These are phyloP conservation scores for Vicia villosa DNA, from an alignment of 306 rosid genomes.

Conservation along the genomic window DNA sequence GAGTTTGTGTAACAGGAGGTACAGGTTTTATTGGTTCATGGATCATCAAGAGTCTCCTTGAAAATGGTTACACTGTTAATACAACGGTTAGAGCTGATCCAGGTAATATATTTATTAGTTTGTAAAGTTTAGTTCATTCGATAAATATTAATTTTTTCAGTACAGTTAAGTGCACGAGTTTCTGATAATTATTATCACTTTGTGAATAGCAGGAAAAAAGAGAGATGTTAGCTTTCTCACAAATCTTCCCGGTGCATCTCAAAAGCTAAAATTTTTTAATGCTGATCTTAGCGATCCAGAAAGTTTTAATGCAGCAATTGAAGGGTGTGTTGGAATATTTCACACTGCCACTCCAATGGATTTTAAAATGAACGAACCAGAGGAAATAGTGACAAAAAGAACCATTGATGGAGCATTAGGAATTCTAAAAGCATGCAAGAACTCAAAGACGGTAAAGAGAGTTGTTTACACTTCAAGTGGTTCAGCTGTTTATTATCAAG, in stretches of 20 bases:
- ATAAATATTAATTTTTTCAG: not conserved
- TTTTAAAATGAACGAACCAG: slow-evolving; percentile 41
- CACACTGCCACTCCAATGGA: slow-evolving; percentile 52
- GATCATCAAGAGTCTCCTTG: too few species aligned
- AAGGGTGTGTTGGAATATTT: slow-evolving; percentile 63
- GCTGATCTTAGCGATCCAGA: slow-evolving; percentile 62
- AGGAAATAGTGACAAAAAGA: slow-evolving; percentile 2
- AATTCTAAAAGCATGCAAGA: slow-evolving; percentile 50
- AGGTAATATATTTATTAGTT: not conserved
- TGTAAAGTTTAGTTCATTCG: too few species aligned
- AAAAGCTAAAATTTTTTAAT: slow-evolving; percentile 45
- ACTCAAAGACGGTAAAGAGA: slow-evolving; percentile 51
- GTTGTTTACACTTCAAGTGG: slow-evolving; percentile 63
- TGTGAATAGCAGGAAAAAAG: slow-evolving; percentile 32
- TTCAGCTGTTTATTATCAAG: slow-evolving; percentile 30
- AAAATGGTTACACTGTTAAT: too few species aligned
- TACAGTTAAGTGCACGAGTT: too few species aligned
- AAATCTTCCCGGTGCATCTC: slow-evolving; percentile 52
- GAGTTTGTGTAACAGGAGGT: too few species aligned
- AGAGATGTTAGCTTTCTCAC: slow-evolving; percentile 54
- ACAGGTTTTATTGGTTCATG: too few species aligned
- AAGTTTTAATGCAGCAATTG: slow-evolving; percentile 50
- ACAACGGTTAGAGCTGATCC: too few species aligned
- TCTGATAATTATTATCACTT: too few species aligned
- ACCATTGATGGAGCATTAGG: slow-evolving; percentile 56